Evolutionary conservation across 2,329 filamentous ascomycete species (phyloP).

Genomic region (Didymella segeticola): DNA sequence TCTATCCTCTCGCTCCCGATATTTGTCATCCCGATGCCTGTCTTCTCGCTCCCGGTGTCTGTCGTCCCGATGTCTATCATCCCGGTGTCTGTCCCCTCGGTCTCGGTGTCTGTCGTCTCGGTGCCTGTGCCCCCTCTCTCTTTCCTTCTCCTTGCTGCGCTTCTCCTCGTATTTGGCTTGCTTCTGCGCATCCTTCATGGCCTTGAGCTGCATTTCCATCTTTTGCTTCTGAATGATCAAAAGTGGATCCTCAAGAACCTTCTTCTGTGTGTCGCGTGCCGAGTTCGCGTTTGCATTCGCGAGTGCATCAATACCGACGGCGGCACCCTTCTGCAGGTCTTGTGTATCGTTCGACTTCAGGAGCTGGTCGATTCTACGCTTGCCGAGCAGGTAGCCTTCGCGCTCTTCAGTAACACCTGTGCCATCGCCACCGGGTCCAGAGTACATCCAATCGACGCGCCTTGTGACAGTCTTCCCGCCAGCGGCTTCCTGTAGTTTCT

Average conservation of each 20-base stretch:
- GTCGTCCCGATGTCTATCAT: neutral
- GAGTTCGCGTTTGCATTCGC: conserved; percentile 70
- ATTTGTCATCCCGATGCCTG: neutral
- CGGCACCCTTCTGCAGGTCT: conserved; percentile 69
- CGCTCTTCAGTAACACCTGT: conserved; percentile 76
- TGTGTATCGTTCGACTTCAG: conserved; percentile 78
- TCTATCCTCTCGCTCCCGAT: neutral
- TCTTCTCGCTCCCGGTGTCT: neutral
- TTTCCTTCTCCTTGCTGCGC: conserved; percentile 45
- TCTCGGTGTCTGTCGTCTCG: conserved; percentile 18
- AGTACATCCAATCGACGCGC: conserved; percentile 98
- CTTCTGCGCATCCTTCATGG: conserved; percentile 62
- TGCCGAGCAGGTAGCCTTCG: conserved; percentile 91
- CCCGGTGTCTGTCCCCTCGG: neutral
- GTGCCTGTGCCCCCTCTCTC: conserved; percentile 57
- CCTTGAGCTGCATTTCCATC: conserved; percentile 64
- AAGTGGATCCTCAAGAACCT: conserved; percentile 89
- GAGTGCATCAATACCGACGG: conserved; percentile 56
- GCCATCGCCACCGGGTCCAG: conserved; percentile 79
- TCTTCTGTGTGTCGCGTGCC: conserved; percentile 78
- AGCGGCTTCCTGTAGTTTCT: conserved; percentile 85
- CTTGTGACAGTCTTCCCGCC: conserved; percentile 81
- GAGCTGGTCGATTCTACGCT: conserved; percentile 87
- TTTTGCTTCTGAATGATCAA: conserved; percentile 93
- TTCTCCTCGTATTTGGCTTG: conserved; percentile 47